Evolutionary conservation across 352 stramenopile genomes (phyloP).

Genomic region (Globisporangium barbulae): DNA sequence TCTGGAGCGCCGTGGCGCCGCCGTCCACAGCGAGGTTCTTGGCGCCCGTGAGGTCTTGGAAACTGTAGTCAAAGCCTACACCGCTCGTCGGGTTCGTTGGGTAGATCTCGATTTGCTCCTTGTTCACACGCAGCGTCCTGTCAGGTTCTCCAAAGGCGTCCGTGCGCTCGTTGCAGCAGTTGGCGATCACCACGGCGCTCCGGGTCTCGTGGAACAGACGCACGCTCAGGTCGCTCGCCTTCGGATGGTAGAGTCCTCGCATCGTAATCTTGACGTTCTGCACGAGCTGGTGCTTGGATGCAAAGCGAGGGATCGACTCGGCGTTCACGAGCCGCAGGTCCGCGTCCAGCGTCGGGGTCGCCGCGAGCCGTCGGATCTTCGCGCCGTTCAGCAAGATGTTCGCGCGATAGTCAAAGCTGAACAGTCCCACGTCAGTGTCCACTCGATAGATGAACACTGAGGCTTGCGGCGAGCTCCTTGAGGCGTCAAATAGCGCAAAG

Average conservation of each 20-base stretch:
- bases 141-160: constrained; percentile 52
- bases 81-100: constrained; percentile 51
- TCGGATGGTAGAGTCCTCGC: constrained; percentile 63
- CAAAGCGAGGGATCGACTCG: constrained; percentile 31
- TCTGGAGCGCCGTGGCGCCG: constrained; percentile 56
- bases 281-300: constrained; percentile 60
- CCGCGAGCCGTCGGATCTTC: constrained; percentile 41
- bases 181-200: constrained; percentile 36
- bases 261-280: constrained; percentile 47
- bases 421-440: constrained; percentile 22
- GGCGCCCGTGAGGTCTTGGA: constrained; percentile 39
- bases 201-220: constrained; percentile 48
- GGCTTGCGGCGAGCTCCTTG: constrained; percentile 31
- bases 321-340: constrained; percentile 35
- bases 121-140: constrained; percentile 34
- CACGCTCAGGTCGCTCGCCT: constrained; percentile 48
- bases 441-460: constrained; percentile 59
- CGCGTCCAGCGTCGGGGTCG: constrained; percentile 31
- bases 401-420: constrained; percentile 42
- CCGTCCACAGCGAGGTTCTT: constrained; percentile 57
- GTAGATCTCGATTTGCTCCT: constrained; percentile 35
- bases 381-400: constrained; percentile 46
- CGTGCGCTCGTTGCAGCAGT: constrained; percentile 28
- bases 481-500: constrained; percentile 34
- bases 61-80: constrained; percentile 69